phyloP scores from a whole-genome alignment of 768 basidiomycete species.

The Tulasnella sp. region DNA sequence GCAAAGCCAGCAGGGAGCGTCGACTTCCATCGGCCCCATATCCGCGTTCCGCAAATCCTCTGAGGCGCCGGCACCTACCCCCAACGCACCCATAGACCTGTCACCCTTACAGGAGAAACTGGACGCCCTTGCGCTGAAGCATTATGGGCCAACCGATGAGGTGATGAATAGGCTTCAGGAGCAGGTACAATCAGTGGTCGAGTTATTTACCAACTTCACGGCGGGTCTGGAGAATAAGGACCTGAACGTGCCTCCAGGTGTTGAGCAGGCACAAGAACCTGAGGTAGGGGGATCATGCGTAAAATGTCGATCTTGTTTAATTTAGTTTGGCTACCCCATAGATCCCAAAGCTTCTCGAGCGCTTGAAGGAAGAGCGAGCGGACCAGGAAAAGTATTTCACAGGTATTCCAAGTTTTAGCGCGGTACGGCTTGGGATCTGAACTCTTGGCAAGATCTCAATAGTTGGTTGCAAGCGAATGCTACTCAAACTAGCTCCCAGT shows the following conservation, averaged over 20 bases:
- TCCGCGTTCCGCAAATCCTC: slow-evolving; percentile 17
- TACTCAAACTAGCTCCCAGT: slow-evolving; percentile 22
- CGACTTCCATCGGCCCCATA: not conserved
- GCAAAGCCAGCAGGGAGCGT: not conserved
- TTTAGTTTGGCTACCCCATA: not conserved
- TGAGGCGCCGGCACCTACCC: not conserved
- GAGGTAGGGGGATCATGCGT: not conserved
- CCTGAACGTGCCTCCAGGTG: not conserved
- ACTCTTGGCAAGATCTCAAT: slow-evolving; percentile 14
- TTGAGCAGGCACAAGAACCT: not conserved
- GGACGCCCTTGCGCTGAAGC: slow-evolving; percentile 12
- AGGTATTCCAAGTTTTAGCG: not conserved
- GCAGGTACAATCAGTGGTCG: slow-evolving; percentile 4
- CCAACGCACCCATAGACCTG: slow-evolving; percentile 5
- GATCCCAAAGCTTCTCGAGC: slow-evolving; percentile 10
- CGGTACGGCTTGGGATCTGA: not conserved
- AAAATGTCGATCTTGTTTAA: not conserved
- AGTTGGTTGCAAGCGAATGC: slow-evolving; percentile 22
- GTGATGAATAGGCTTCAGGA: not conserved
- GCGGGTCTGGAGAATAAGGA: not conserved
- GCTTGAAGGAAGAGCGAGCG: slow-evolving; percentile 16
- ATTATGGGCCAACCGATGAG: not conserved
- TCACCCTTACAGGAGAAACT: slow-evolving; percentile 11
- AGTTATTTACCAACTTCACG: not conserved
- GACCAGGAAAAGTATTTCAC: slow-evolving; percentile 22